Conservation (phyloP, 768 basidiomycete genomes). For the Leccinum sublutescens region DNA sequence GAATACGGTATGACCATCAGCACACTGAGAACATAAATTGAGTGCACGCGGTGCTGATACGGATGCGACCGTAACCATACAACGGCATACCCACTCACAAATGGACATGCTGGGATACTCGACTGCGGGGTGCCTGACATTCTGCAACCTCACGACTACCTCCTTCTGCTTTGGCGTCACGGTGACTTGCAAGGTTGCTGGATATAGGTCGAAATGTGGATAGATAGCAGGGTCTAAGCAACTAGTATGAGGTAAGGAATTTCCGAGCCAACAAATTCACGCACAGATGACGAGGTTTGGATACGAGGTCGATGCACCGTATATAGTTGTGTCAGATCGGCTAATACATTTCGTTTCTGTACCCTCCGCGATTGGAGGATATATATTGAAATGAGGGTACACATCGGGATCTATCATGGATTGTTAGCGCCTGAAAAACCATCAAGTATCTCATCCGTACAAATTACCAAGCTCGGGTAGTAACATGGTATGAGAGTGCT, state of each 20-base stretch:
- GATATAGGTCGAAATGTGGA: constrained; percentile 43
- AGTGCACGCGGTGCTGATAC: no score
- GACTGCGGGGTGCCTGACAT: constrained; percentile 5
- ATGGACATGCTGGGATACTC: constrained; percentile 28
- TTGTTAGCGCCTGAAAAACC: constrained; percentile 6
- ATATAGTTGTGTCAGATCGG: neutral
- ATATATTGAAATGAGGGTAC: constrained; percentile 43
- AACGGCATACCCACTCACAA: constrained; percentile 22
- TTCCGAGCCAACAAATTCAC: neutral
- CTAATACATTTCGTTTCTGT: neutral
- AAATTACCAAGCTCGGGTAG: constrained; percentile 38
- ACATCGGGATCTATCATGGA: constrained; percentile 33
- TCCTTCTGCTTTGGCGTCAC: constrained; percentile 56
- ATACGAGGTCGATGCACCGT: neutral
- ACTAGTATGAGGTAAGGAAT: neutral
- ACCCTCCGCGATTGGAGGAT: constrained; percentile 26
- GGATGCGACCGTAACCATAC: no score
- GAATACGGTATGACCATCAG: no score
- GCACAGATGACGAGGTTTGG: constrained; percentile 20
- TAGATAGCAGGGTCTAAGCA: constrained; percentile 40
- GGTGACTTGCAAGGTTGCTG: constrained; percentile 28
- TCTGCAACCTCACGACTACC: constrained; percentile 3
- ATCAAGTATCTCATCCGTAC: constrained; percentile 22
- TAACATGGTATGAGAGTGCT: constrained; percentile 20
- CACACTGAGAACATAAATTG: no score